These are phyloP conservation scores for Colletotrichum viniferum DNA, from an alignment of 2,329 filamentous ascomycete genomes.

Conservation along the genomic window DNA sequence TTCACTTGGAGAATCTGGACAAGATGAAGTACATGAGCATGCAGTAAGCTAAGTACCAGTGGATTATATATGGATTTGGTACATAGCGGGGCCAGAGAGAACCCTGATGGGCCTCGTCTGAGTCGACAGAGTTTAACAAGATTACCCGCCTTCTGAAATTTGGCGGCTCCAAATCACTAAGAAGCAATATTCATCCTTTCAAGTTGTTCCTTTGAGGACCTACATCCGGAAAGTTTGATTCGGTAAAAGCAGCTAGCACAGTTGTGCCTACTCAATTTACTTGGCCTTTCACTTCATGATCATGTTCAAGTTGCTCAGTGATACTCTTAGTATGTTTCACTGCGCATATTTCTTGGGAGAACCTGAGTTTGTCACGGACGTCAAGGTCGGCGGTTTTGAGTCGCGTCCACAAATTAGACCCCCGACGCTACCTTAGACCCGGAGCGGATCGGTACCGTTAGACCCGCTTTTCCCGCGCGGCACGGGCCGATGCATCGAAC, in stretches of 20 bases:
- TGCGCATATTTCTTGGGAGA: rapidly evolving
- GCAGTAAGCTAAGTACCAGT: not conserved
- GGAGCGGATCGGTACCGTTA: not conserved
- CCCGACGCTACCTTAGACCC: not conserved
- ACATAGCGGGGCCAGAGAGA: not conserved
- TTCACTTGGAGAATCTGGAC: constrained; percentile 68
- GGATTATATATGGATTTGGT: not conserved
- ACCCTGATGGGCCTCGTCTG: not conserved
- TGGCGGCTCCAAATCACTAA: not conserved
- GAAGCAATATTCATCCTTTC: not conserved
- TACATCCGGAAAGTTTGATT: not conserved
- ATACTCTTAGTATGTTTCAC: rapidly evolving
- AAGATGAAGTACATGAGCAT: constrained; percentile 40
- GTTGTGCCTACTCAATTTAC: not conserved
- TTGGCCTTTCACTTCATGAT: not conserved
- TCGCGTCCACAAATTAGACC: not conserved
- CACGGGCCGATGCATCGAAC: not conserved
- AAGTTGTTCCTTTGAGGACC: not conserved
- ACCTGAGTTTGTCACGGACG: not conserved
- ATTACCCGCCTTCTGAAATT: not conserved
- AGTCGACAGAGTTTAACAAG: not conserved
- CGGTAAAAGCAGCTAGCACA: not conserved
- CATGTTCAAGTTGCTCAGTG: rapidly evolving
- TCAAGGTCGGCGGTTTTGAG: not conserved
- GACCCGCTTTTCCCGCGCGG: not conserved